A percentile compares a stretch with the other conserved stretches of the same genome.
Evolutionary conservation across 257 asterid species (phyloP).

Genomic region (Solanum bulbocastanum): DNA sequence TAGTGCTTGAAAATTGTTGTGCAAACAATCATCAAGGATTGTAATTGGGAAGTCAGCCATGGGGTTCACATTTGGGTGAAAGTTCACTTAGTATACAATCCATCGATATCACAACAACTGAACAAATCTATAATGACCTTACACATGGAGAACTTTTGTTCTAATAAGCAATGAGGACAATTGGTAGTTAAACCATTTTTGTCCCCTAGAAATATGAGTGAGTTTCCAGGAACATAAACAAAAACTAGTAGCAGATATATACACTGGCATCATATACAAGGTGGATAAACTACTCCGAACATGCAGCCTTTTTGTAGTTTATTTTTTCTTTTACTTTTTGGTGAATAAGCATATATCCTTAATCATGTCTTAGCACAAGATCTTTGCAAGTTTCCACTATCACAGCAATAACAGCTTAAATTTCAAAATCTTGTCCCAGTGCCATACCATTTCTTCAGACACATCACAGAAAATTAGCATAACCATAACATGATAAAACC

Average conservation of each 20-base stretch:
- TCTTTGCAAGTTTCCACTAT: not conserved
- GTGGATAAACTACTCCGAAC: not conserved
- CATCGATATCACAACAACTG: not conserved
- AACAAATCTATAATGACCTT: not conserved
- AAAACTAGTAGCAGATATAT: not conserved
- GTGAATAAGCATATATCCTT: not conserved
- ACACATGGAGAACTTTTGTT: not conserved
- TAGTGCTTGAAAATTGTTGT: not conserved
- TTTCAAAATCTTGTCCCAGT: not conserved
- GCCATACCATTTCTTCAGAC: not conserved
- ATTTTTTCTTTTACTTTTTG: not conserved
- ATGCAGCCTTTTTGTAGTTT: not conserved
- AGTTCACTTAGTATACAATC: not conserved
- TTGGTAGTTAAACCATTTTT: not conserved
- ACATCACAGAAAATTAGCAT: not conserved
- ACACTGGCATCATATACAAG: not conserved
- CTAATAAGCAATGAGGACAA: not conserved
- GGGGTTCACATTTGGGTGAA: not conserved
- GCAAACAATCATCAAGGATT: not conserved
- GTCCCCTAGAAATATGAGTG: not conserved
- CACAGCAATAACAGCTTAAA: not conserved
- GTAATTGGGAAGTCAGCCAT: not conserved
- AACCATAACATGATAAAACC: not conserved
- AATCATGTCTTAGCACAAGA: not conserved
- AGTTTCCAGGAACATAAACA: not conserved